Percentiles rank a stretch among this genome's conserved stretches.
These are phyloP conservation scores for Boletales sp. DNA, from an alignment of 768 basidiomycete species.

Conservation along the genomic window DNA sequence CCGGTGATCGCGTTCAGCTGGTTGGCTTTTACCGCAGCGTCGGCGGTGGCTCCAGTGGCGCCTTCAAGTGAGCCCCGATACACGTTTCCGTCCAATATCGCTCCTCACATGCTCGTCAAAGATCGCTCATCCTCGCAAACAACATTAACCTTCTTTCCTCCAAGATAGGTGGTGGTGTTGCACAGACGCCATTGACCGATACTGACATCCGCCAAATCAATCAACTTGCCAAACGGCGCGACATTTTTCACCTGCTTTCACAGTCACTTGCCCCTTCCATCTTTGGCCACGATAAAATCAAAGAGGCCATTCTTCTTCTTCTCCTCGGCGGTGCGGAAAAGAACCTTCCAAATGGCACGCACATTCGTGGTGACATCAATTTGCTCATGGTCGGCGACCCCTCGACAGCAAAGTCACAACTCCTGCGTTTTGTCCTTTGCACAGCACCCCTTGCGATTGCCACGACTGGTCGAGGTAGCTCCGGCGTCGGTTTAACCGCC, in stretches of 20 bases:
- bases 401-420: slow-evolving; percentile 95
- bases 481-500: slow-evolving; percentile 98
- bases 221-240: slow-evolving; percentile 81
- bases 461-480: slow-evolving; percentile 95
- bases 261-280: slow-evolving; percentile 97
- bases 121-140: slow-evolving; percentile 91
- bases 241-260: slow-evolving; percentile 86
- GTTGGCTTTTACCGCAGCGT: slow-evolving; percentile 94
- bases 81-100: slow-evolving; percentile 3
- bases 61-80: slow-evolving; percentile 76
- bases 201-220: slow-evolving; percentile 95
- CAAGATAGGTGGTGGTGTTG: slow-evolving; percentile 92
- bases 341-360: slow-evolving; percentile 95
- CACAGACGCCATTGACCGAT: slow-evolving; percentile 88
- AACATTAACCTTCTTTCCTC: slow-evolving; percentile 93
- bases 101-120: slow-evolving; percentile 31
- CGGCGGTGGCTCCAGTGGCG: slow-evolving; percentile 84
- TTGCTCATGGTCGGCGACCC: slow-evolving; percentile 99
- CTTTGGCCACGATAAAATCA: slow-evolving; percentile 94
- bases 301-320: slow-evolving; percentile 87
- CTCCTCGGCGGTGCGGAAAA: slow-evolving; percentile 97
- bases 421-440: slow-evolving; percentile 92
- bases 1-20: slow-evolving; percentile 94
- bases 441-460: slow-evolving; percentile 97
- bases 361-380: slow-evolving; percentile 99